phyloP scores from a whole-genome alignment of 2,329 filamentous ascomycete genomes.

The Sclerotinia nivalis region DNA sequence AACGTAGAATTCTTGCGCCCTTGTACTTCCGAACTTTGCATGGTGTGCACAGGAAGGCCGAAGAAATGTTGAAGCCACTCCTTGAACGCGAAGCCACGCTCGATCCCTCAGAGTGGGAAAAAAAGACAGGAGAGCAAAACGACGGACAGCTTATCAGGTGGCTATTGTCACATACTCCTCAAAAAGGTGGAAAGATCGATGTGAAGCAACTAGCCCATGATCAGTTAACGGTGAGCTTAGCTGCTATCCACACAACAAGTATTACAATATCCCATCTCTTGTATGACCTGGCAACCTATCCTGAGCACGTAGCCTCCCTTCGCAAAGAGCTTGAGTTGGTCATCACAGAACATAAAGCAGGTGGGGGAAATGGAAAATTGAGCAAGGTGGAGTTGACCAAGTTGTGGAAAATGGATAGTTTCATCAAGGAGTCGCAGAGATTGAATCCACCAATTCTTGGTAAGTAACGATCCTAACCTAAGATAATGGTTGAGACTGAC shows the following conservation, averaged over 20 bases:
- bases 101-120: constrained; percentile 3
- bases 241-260: constrained; percentile 48
- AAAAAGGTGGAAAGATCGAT: not conserved
- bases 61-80: constrained; percentile 5
- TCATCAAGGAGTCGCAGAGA: constrained; percentile 22
- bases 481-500: not conserved
- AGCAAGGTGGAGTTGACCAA: constrained; percentile 14
- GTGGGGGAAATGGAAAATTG: constrained; percentile 31
- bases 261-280: constrained; percentile 46
- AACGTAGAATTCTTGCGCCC: constrained; percentile 9
- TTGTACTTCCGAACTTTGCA: constrained; percentile 6
- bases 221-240: constrained; percentile 18
- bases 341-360: constrained; percentile 1
- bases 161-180: not conserved
- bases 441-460: constrained; percentile 23
- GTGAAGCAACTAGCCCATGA: constrained; percentile 12
- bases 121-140: not conserved
- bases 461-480: constrained; percentile 18
- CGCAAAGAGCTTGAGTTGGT: constrained; percentile 8
- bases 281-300: constrained; percentile 17
- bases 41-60: not conserved
- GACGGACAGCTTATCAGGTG: constrained; percentile 14
- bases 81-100: not conserved
- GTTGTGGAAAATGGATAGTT: constrained; percentile 22
- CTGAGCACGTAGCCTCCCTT: constrained; percentile 16